Evolutionary conservation across 495 filamentous ascomycete genomes (phyloP), one percentile per base, ranked within the genome.

Genomic region (Neurospora cerealis): DNA sequence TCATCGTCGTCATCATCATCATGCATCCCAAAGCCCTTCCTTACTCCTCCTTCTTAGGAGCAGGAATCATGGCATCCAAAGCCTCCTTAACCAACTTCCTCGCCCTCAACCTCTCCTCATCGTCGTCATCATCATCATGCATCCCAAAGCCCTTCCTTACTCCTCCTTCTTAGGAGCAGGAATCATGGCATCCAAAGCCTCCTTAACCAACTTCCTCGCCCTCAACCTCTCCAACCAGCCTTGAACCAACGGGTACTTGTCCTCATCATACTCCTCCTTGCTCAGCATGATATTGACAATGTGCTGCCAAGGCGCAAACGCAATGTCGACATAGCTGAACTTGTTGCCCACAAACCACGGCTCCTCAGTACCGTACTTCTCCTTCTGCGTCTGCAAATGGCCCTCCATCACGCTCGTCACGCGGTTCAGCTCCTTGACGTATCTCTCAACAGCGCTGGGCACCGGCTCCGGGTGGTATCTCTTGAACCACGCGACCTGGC

Each of bases 31-130:
- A 32, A 17, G 6, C 48, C 13, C 11, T 44, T 44, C 7, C 24
- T 62, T 98, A 95, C 46, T 93, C 89, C 82, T 96, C 13, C 72
- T 90, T 86, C 40, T 73, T 73, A n/a, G 73, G 46, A 13, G 48
- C 54, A 19, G 79, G 70, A 94, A n/a, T n/a, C n/a, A n/a, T n/a
- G n/a, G n/a, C n/a, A n/a, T n/a, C n/a, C n/a, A n/a, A n/a, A n/a
- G n/a, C n/a, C n/a, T n/a, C n/a, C n/a, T n/a, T n/a, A n/a, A n/a
- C n/a, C n/a, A n/a, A n/a, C n/a, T n/a, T n/a, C n/a, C n/a, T n/a
- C n/a, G n/a, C n/a, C n/a, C n/a, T n/a, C n/a, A n/a, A n/a, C n/a
- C n/a, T n/a, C n/a, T n/a, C n/a, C n/a, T n/a, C n/a, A n/a, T n/a
- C n/a, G n/a, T n/a, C n/a, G n/a, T n/a, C n/a, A n/a, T n/a, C n/a